Evolutionary conservation across 768 basidiomycete species (phyloP).

Genomic region (Cubamyces lactineus): DNA sequence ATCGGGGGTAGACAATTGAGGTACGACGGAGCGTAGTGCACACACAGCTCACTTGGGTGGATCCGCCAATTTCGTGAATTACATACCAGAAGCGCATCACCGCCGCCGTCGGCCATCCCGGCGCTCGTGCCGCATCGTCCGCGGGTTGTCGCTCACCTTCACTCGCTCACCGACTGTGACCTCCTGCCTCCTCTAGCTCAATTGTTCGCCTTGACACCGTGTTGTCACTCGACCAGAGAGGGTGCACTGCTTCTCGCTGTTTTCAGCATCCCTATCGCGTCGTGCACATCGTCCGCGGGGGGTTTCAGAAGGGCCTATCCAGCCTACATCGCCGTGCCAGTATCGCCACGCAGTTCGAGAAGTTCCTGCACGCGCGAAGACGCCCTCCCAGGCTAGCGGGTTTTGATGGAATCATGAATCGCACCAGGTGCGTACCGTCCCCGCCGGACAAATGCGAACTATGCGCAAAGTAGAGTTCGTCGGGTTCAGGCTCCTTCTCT

Average conservation of each 20-base stretch:
- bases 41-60: background rate
- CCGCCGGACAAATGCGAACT: background rate
- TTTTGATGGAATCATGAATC: background rate
- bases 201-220: background rate
- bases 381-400: no score
- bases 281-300: background rate
- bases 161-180: background rate
- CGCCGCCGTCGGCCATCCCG: constrained; percentile 18
- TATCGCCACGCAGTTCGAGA: background rate
- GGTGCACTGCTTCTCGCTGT: constrained; percentile 6
- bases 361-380: background rate
- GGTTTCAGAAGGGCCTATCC: background rate
- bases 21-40: background rate
- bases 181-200: background rate
- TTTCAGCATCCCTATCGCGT: constrained; percentile 6
- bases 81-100: constrained; percentile 5
- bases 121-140: background rate
- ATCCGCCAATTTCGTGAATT: constrained; percentile 2
- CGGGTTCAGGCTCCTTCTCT: background rate
- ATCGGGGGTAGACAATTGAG: background rate
- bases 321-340: background rate
- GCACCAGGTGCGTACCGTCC: background rate
- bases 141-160: no score
- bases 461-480: no score
- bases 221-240: background rate